A percentile compares a stretch with the other conserved stretches of the same genome.
These are phyloP conservation scores for Thermothelomyces thermophilus DNA, from an alignment of 2,329 filamentous ascomycete species.

Conservation along the genomic window DNA sequence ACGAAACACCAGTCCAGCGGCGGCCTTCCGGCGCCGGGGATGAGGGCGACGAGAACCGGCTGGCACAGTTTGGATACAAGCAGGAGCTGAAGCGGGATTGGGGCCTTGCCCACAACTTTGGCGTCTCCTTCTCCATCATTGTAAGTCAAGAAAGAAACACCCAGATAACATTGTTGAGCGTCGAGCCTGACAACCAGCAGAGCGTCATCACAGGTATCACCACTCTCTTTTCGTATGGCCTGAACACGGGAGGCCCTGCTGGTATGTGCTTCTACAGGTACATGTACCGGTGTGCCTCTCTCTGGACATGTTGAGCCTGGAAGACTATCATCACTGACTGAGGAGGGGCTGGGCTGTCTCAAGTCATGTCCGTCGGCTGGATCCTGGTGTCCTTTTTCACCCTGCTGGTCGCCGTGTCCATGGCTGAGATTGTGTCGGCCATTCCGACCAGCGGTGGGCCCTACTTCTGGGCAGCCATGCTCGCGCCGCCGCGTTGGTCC, in stretches of 20 bases:
- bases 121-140: constrained; percentile 52
- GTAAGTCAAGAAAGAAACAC: constrained; percentile 36
- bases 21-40: constrained; percentile 24
- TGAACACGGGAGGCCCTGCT: constrained; percentile 33
- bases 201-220: constrained; percentile 55
- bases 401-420: constrained; percentile 45
- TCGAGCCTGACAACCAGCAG: constrained; percentile 26
- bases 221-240: constrained; percentile 51
- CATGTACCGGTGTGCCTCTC: too few species aligned
- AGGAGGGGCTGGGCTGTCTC: too few species aligned
- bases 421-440: constrained; percentile 54
- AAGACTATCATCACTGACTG: too few species aligned
- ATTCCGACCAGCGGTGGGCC: constrained; percentile 53
- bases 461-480: constrained; percentile 55
- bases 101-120: constrained; percentile 54
- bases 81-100: constrained; percentile 53
- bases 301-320: too few species aligned
- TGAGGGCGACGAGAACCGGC: constrained; percentile 42
- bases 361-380: constrained; percentile 50
- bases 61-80: constrained; percentile 53
- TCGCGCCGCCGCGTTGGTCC: constrained; percentile 41
- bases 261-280: constrained; percentile 13
- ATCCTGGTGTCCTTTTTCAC: constrained; percentile 50
- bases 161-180: too few species aligned
- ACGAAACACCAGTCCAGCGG: constrained; percentile 24